These are phyloP conservation scores for Phytophthora megakarya DNA, from an alignment of 352 stramenopile genomes.

Conservation along the genomic window DNA sequence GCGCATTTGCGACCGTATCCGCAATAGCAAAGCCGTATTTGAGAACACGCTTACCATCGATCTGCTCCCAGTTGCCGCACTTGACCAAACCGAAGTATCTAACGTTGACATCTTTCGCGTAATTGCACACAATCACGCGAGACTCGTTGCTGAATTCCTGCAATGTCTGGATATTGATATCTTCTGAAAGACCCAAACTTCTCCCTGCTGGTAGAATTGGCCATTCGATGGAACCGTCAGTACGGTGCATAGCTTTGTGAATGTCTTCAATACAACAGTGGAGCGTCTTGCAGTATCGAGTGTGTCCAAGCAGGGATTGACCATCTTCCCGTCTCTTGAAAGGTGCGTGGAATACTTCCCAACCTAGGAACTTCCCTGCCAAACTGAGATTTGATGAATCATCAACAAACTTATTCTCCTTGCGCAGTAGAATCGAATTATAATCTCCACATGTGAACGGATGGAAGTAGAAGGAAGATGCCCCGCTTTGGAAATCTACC, in stretches of 20 bases:
- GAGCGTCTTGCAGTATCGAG: neutral
- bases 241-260: neutral
- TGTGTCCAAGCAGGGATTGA: neutral
- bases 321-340: neutral
- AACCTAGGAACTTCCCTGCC: constrained; percentile 1
- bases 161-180: constrained; percentile 13
- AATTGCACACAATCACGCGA: neutral
- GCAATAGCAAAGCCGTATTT: constrained; percentile 27
- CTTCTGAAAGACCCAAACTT: neutral
- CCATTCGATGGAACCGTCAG: constrained; percentile 2
- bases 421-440: neutral
- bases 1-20: constrained; percentile 25
- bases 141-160: neutral
- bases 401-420: neutral
- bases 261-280: neutral
- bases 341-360: constrained; percentile 20
- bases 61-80: neutral
- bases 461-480: neutral
- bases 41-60: constrained; percentile 14
- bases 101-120: constrained; percentile 1
- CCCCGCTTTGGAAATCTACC: neutral
- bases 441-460: neutral
- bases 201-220: neutral
- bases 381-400: neutral
- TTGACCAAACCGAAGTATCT: neutral